Conservation (phyloP, 164 flowering plant genomes). For the Vitis labrusca region DNA sequence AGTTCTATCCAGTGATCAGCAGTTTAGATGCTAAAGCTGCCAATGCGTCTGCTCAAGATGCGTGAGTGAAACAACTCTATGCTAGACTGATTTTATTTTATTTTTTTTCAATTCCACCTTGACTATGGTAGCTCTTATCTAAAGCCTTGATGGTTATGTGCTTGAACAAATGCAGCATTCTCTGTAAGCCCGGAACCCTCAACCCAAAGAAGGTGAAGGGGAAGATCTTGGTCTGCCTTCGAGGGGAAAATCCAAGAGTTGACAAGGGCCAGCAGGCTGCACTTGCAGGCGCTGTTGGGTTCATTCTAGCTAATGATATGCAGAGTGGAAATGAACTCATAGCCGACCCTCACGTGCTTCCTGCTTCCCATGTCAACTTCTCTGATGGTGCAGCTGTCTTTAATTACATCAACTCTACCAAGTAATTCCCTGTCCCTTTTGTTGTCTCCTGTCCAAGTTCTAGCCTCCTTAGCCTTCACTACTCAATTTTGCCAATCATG, state of each 20-base stretch:
- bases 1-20: constrained; percentile 42
- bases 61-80: constrained; percentile 34
- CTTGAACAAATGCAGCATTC: constrained; percentile 32
- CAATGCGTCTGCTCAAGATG: constrained; percentile 30
- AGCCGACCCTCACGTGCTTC: constrained; percentile 40
- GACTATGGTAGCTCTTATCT: too few relatives aligned
- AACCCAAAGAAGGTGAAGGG: constrained; percentile 52
- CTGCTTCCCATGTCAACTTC: constrained; percentile 35
- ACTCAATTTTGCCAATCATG: not conserved
- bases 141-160: not conserved
- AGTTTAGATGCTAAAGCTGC: constrained; percentile 29
- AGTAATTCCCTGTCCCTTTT: constrained; percentile 18
- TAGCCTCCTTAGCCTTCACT: not conserved
- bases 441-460: not conserved
- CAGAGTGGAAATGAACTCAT: constrained; percentile 30
- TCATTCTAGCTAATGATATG: constrained; percentile 50
- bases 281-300: constrained; percentile 58
- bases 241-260: constrained; percentile 53
- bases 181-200: constrained; percentile 51
- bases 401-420: constrained; percentile 35
- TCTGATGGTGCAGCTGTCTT: constrained; percentile 32
- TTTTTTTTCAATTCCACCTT: not conserved
- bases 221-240: constrained; percentile 54
- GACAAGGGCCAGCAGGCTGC: constrained; percentile 49
- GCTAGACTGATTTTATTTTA: not conserved